These are phyloP conservation scores for Ophiostoma himal-ulmi DNA, from an alignment of 2,329 filamentous ascomycete genomes.

Conservation along the genomic window DNA sequence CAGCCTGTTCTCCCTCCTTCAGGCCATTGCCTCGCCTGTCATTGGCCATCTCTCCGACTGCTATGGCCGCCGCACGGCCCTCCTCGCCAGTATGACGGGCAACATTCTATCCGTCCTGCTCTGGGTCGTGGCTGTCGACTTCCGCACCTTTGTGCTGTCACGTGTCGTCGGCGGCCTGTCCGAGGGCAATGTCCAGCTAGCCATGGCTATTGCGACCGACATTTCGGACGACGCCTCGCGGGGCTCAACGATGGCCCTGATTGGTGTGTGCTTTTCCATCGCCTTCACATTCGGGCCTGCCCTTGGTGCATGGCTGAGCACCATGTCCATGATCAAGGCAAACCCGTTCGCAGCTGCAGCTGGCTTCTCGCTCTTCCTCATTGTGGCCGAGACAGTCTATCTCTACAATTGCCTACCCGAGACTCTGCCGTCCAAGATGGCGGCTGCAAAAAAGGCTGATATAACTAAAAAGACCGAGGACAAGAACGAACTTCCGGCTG, in stretches of 20 bases:
- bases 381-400: conserved; percentile 82
- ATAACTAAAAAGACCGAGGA: conserved; percentile 69
- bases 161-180: conserved; percentile 87
- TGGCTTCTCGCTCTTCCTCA: conserved; percentile 75
- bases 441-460: conserved; percentile 27
- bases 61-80: conserved; percentile 77
- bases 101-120: conserved; percentile 91
- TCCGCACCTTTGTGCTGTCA: conserved; percentile 91
- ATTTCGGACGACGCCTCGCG: conserved; percentile 81
- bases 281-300: conserved; percentile 96
- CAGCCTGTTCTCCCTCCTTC: conserved; percentile 85
- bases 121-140: conserved; percentile 90
- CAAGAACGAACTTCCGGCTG: conserved; percentile 29
- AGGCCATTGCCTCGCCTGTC: conserved; percentile 84
- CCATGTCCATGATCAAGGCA: conserved; percentile 67
- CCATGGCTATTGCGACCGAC: conserved; percentile 92
- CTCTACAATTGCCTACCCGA: conserved; percentile 81
- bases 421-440: conserved; percentile 59
- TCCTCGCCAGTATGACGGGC: conserved; percentile 85
- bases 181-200: conserved; percentile 94
- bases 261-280: conserved; percentile 93
- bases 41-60: conserved; percentile 85
- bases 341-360: conserved; percentile 95
- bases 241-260: conserved; percentile 89
- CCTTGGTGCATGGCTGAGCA: conserved; percentile 78